Percentiles rank a stretch among this genome's conserved stretches.
Evolutionary conservation across 257 asterid genomes (phyloP).

Genomic region (Mentha longifolia): DNA sequence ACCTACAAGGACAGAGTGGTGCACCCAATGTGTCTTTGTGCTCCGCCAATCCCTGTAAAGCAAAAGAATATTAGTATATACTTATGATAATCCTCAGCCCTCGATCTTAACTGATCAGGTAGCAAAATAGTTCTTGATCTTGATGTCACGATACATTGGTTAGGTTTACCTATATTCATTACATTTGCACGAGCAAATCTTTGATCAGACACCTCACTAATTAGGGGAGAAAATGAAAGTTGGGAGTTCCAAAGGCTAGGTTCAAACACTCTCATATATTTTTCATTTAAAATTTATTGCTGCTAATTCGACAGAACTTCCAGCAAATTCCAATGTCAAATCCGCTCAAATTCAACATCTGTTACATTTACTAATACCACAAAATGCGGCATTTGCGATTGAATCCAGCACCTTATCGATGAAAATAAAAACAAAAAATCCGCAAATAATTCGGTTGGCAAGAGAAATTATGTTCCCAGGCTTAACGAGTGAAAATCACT

Average conservation of each 20-base stretch:
- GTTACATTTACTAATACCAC: not conserved
- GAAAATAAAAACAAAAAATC: not conserved
- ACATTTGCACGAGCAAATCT: slow-evolving; percentile 22
- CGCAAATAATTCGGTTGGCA: too few species aligned
- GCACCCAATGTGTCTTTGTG: slow-evolving; percentile 2
- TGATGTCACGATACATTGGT: not conserved
- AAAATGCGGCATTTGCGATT: not conserved
- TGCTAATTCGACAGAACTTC: not conserved
- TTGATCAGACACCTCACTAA: slow-evolving; percentile 8
- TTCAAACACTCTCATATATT: not conserved
- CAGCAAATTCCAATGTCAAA: not conserved
- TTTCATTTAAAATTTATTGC: not conserved
- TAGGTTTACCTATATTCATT: not conserved
- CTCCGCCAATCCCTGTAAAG: slow-evolving; percentile 15
- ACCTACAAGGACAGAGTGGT: slow-evolving; percentile 2
- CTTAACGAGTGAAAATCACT: slow-evolving; percentile 15
- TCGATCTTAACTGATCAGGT: not conserved
- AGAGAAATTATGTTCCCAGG: not conserved
- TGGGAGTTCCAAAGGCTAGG: not conserved
- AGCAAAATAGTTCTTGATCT: slow-evolving; percentile 5
- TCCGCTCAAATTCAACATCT: slow-evolving; percentile 17
- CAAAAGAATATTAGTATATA: not conserved
- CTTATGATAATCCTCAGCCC: not conserved
- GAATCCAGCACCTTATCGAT: not conserved
- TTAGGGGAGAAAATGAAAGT: not conserved